These are phyloP conservation scores for Vigna hirtella DNA, from an alignment of 306 rosid genomes.

Conservation along the genomic window DNA sequence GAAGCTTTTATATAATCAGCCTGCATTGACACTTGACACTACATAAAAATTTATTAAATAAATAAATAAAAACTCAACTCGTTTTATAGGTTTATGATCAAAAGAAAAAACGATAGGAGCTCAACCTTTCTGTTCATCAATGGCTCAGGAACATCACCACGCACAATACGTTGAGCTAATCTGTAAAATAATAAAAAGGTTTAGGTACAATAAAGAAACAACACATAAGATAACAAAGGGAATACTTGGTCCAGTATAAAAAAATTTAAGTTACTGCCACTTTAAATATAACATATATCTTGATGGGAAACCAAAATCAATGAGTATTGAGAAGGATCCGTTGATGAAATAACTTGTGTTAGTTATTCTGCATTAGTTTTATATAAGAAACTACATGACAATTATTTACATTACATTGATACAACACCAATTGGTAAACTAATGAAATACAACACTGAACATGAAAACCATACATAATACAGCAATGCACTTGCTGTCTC, in stretches of 20 bases:
- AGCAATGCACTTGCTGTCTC: not conserved
- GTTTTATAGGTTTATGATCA: slow-evolving; percentile 29
- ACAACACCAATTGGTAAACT: not conserved
- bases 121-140: slow-evolving; percentile 86
- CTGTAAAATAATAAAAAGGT: slow-evolving; percentile 53
- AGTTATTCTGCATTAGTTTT: not conserved
- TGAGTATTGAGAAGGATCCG: not conserved
- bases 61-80: not conserved
- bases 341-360: not conserved
- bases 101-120: slow-evolving; percentile 17
- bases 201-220: slow-evolving; percentile 22
- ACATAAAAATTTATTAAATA: not conserved
- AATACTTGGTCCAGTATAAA: slow-evolving; percentile 4
- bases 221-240: slow-evolving; percentile 9
- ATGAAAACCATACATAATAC: not conserved
- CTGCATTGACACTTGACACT: slow-evolving; percentile 28
- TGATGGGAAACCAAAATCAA: not conserved
- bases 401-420: not conserved
- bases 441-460: not conserved
- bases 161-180: slow-evolving; percentile 95
- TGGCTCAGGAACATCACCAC: slow-evolving; percentile 99
- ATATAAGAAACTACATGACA: not conserved
- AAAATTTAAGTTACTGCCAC: not conserved
- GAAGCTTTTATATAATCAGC: slow-evolving; percentile 17
- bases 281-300: slow-evolving; percentile 3